Evolutionary conservation across 192 early-diverging fungal species (phyloP).

Genomic region (Coemansia sp.): DNA sequence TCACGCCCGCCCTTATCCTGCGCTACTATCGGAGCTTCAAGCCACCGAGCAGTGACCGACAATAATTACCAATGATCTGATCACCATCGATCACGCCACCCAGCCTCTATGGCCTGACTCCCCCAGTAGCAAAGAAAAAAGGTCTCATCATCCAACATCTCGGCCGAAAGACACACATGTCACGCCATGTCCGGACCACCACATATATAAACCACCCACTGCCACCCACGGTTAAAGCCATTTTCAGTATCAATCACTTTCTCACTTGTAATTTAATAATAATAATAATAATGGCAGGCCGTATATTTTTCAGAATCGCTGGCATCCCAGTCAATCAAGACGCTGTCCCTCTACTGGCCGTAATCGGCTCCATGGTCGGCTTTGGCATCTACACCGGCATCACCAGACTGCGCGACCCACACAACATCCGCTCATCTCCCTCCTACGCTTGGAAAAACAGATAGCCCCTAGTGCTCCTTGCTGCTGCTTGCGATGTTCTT

Average conservation of each 20-base stretch:
- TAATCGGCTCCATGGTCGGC: constrained; percentile 22
- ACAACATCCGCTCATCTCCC: constrained; percentile 31
- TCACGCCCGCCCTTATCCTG: neutral
- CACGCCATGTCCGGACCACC: neutral
- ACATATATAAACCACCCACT: neutral
- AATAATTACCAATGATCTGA: neutral
- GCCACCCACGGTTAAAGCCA: no score
- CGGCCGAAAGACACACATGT: neutral
- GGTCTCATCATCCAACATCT: neutral
- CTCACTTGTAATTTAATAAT: no score
- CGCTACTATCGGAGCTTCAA: neutral
- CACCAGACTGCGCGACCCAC: constrained; percentile 37
- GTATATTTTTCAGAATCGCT: constrained; percentile 36
- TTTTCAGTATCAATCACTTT: no score
- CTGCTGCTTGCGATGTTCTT: constrained; percentile 13
- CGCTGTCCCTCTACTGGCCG: constrained; percentile 20
- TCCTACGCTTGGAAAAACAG: constrained; percentile 15
- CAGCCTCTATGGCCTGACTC: neutral
- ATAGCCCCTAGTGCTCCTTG: neutral
- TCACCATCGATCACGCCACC: neutral
- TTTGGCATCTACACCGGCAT: constrained; percentile 43
- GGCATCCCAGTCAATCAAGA: constrained; percentile 46
- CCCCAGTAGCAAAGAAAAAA: no score
- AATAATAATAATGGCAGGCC: constrained; percentile 20
- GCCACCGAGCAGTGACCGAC: neutral